A percentile compares a stretch with the other conserved stretches of the same genome.
Evolutionary conservation across 345 rosid genomes (phyloP).

Genomic region (Brassica incana): DNA sequence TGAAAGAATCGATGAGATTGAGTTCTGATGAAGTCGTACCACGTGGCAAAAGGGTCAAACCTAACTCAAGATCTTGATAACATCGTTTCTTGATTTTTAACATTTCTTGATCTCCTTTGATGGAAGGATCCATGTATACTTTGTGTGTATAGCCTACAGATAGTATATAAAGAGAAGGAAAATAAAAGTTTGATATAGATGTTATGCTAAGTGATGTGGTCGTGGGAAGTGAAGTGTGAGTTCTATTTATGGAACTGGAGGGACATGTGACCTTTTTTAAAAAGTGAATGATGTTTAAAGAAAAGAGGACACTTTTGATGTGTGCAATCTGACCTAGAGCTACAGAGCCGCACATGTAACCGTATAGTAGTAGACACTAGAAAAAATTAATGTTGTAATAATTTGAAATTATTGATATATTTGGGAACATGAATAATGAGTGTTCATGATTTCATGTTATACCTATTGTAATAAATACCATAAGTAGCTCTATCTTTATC

Average conservation of each 20-base stretch:
- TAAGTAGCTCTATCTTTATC: slow-evolving; percentile 39
- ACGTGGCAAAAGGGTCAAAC: slow-evolving; percentile 56
- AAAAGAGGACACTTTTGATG: slow-evolving; percentile 38
- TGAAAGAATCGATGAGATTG: slow-evolving; percentile 53
- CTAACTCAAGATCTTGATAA: slow-evolving; percentile 49
- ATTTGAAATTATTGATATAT: slow-evolving; percentile 29
- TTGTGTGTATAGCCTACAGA: slow-evolving; percentile 22
- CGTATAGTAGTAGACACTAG: slow-evolving; percentile 36
- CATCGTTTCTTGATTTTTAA: slow-evolving; percentile 16
- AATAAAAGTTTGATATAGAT: slow-evolving; percentile 22
- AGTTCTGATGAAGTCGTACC: slow-evolving; percentile 45
- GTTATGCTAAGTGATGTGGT: slow-evolving; percentile 28
- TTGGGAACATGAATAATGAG: slow-evolving; percentile 23
- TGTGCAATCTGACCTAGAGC: slow-evolving; percentile 45
- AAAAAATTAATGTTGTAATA: slow-evolving; percentile 1
- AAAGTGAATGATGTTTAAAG: slow-evolving; percentile 33
- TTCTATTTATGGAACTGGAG: slow-evolving; percentile 38
- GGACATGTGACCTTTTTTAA: slow-evolving; percentile 31
- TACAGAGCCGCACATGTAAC: slow-evolving; percentile 37
- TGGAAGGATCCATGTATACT: slow-evolving; percentile 22
- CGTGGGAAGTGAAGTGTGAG: slow-evolving; percentile 39
- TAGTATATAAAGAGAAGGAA: slow-evolving; percentile 18
- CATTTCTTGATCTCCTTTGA: slow-evolving; percentile 22
- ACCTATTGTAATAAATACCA: slow-evolving; percentile 23
- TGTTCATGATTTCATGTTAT: slow-evolving; percentile 40